A percentile compares a stretch with the other conserved stretches of the same genome.
These are phyloP conservation scores for Immersiporthe knoxdaviesiana DNA, from an alignment of 2,329 filamentous ascomycete genomes.

Conservation along the genomic window DNA sequence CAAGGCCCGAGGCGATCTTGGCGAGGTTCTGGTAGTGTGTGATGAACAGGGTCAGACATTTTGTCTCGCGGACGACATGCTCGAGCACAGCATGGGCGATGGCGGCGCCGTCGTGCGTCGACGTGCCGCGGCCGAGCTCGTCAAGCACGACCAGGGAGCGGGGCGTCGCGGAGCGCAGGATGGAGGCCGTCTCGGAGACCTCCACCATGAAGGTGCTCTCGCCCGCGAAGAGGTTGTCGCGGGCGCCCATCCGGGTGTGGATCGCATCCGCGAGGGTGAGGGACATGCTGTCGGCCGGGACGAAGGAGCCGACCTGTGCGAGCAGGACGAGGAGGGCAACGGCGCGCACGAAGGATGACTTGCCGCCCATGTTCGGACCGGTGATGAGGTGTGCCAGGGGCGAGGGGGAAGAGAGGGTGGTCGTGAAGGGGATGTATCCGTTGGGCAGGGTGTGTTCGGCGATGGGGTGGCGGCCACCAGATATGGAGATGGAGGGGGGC, in stretches of 20 bases:
- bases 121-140: slow-evolving; percentile 90
- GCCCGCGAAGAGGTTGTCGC: slow-evolving; percentile 92
- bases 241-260: slow-evolving; percentile 93
- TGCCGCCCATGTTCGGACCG: slow-evolving; percentile 98
- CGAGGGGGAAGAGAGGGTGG: slow-evolving; percentile 67
- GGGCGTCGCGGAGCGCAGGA: slow-evolving; percentile 85
- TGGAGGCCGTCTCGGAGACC: slow-evolving; percentile 87
- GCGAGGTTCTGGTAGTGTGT: slow-evolving; percentile 94
- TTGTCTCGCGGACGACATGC: slow-evolving; percentile 74
- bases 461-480: slow-evolving; percentile 86
- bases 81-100: slow-evolving; percentile 92
- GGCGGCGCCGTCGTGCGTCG: slow-evolving; percentile 93
- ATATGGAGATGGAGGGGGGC: slow-evolving; percentile 70
- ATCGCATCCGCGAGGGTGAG: slow-evolving; percentile 89
- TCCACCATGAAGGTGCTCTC: slow-evolving; percentile 99
- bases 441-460: slow-evolving; percentile 87
- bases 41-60: slow-evolving; percentile 88
- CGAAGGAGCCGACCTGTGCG: slow-evolving; percentile 92
- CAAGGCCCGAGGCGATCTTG: slow-evolving; percentile 69
- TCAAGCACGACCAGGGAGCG: slow-evolving; percentile 89
- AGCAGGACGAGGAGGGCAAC: slow-evolving; percentile 91
- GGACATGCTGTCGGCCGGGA: slow-evolving; percentile 74
- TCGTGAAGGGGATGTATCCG: slow-evolving; percentile 89
- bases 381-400: slow-evolving; percentile 85
- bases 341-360: slow-evolving; percentile 95